Base-by-base conservation (phyloP, 441 rosid species). In the Mallotus repandus region DNA sequence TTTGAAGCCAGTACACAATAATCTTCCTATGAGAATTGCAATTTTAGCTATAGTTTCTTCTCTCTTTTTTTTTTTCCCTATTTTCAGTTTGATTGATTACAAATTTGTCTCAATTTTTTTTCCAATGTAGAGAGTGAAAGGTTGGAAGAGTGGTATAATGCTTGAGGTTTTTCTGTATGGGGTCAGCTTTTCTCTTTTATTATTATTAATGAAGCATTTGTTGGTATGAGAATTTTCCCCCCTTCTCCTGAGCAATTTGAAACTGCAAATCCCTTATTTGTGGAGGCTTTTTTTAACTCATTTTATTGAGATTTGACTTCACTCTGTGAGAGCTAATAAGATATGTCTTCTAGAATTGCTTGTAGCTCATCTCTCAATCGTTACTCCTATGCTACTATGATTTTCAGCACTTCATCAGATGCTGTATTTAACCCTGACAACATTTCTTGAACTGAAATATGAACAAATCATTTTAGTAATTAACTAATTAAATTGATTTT, bases 1-100 rank as follows among this genome's bases (percentile, higher is more conserved):
- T 80, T 81, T 78, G 82, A 85, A 78, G 77, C 80, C 79, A 70
- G 82, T 73, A 76, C 77, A 74, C 87, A 85, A 83, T 86, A 84
- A 81, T 77, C 79, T 74, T 82, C 78, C 79, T 77, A 66, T 50
- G 76, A 81, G 81, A 77, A 74, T 78, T 73, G 72, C 89, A 80
- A 74, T 25, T 83, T 81, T 78, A 74, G 84, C 66, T 79, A 32
- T 67, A 76, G 82, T 78, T 74, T 76, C 54, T 72, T 61, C 32
- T 29, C 29, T 70, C 49, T 21, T 8, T 45, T 45, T 45, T 45
- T 43, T 43, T 43, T 9, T n/a, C 5, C 6, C 1, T 45, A 7
- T 45, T 9, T 45, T 45, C 70, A 59, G 78, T 74, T 56, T 82
- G 86, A 79, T 87, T 86, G 82, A 76, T 78, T 32, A 72, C 75